Conservation (phyloP, 1,284 basidiomycete species). For the Volvariella surrecta region DNA sequence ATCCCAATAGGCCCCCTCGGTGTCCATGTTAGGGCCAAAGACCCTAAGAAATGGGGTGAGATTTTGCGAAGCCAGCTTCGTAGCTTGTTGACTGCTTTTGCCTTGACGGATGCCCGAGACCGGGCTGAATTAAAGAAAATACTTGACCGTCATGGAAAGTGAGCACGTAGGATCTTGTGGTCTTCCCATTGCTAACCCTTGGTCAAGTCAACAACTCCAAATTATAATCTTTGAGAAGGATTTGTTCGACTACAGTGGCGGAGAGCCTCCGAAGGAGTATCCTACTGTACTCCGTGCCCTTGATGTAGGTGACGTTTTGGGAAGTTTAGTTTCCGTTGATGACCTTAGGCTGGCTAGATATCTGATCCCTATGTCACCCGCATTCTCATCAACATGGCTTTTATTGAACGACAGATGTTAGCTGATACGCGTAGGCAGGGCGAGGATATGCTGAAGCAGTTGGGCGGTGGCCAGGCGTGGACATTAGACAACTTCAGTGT, state of each 20-base stretch:
- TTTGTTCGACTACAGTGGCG: slow-evolving; percentile 65
- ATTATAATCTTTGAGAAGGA: slow-evolving; percentile 68
- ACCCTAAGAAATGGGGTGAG: slow-evolving; percentile 56
- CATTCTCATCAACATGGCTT: slow-evolving; percentile 67
- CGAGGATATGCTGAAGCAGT: slow-evolving; percentile 38
- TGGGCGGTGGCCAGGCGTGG: slow-evolving; percentile 47
- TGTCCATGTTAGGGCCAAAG: slow-evolving; percentile 66
- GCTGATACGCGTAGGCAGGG: slow-evolving; percentile 52
- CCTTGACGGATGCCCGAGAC: slow-evolving; percentile 72
- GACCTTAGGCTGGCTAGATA: slow-evolving; percentile 38
- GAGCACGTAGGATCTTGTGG: slow-evolving; percentile 18
- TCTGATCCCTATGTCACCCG: slow-evolving; percentile 71
- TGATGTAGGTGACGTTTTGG: slow-evolving; percentile 44
- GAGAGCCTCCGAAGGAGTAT: slow-evolving; percentile 53
- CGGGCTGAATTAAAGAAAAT: slow-evolving; percentile 51
- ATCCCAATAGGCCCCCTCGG: slow-evolving; percentile 87
- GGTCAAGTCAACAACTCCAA: slow-evolving; percentile 26
- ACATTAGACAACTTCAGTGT: slow-evolving; percentile 54
- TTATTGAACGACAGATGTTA: slow-evolving; percentile 71
- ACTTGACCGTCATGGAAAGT: slow-evolving; percentile 52
- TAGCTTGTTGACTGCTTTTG: slow-evolving; percentile 61
- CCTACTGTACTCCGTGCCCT: slow-evolving; percentile 82
- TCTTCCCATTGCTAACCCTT: background rate
- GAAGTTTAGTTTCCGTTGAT: slow-evolving; percentile 1
- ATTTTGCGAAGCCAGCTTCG: slow-evolving; percentile 65